Base-by-base conservation (phyloP, 352 stramenopile species). In the Globisporangium recalcitrans region DNA sequence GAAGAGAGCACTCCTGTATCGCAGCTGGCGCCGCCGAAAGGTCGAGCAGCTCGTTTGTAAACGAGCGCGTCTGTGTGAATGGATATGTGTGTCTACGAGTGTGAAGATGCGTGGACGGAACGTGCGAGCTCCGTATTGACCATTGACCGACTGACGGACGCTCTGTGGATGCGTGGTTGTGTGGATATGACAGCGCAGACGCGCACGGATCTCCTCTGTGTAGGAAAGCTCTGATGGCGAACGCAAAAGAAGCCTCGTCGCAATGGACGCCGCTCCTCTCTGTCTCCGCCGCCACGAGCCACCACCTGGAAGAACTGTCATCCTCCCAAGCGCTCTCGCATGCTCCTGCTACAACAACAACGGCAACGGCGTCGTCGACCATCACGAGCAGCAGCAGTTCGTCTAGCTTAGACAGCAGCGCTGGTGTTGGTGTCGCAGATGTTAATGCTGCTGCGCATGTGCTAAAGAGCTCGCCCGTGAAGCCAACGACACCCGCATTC, bases 1-100 rank as follows among this genome's bases (percentile, higher is more conserved):
- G 38, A 9, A 9, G 42, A 9, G 42, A 49, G 9, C 42, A 21
- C 10, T 55, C 27, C 26, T 27, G 27, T 4, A 26, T 38, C 22
- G 27, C 49, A 55, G 49, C 16, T 55, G 49, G 27, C 51, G 51
- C 51, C 51, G 29, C 36, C 53, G 53, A 59, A 59, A 22, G 21
- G 53, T 44, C 29, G 51, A 56, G 36, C 16, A 59, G 53, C 32
- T 59, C 53, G 19, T 49, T 34, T 27, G 16, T 7, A 24, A 52
- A 52, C 14, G 48, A 36, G 48, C 14, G 26, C 47, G n/a, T 31
- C 27, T 31, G 5, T 31, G 27, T 31, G 27, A 31, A 31, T 26
- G n/a, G 9, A n/a, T 46, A 31, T 4, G 6, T 42, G 21, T 24
- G 16, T 38, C 16, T 27, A 19, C 7, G 16, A n/a, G 14, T 46